A percentile compares a stretch with the other conserved stretches of the same genome.
Evolutionary conservation across 2,329 filamentous ascomycete genomes (phyloP).

Genomic region (Sclerotinia glacialis): DNA sequence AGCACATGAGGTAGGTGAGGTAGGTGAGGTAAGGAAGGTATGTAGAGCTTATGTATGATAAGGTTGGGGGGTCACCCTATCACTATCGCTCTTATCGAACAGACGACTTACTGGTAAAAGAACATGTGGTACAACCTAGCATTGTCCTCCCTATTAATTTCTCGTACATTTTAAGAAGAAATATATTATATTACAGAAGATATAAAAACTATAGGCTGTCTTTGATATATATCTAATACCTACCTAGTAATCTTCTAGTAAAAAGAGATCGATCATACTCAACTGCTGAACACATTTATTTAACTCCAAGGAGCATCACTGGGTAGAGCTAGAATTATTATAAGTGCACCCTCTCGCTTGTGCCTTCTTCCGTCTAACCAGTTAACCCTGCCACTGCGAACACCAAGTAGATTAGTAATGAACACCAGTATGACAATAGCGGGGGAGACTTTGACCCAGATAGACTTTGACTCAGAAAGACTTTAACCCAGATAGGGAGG

Average conservation of each 20-base stretch:
- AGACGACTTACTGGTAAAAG: not conserved
- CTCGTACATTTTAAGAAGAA: no score
- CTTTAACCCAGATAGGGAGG: no score
- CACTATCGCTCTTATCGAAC: slow-evolving; percentile 1
- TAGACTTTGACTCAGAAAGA: no score
- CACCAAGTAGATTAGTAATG: not conserved
- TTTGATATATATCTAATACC: no score
- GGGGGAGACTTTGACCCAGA: not conserved
- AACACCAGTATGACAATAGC: not conserved
- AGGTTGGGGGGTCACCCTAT: not conserved
- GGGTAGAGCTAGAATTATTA: not conserved
- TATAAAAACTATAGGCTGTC: no score
- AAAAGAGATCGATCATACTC: no score
- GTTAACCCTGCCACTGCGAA: not conserved
- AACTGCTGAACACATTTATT: no score
- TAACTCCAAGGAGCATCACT: not conserved
- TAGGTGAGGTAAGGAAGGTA: no score
- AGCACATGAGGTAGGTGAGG: not conserved
- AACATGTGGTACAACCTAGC: not conserved
- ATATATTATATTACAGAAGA: no score
- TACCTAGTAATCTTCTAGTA: no score
- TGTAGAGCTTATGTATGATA: not conserved
- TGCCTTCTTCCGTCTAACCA: not conserved
- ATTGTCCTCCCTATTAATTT: no score
- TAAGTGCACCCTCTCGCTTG: not conserved